Evolutionary conservation across 1,284 basidiomycete genomes (phyloP), one percentile per base, ranked within the genome.

Genomic region (Volvariella volvacea): DNA sequence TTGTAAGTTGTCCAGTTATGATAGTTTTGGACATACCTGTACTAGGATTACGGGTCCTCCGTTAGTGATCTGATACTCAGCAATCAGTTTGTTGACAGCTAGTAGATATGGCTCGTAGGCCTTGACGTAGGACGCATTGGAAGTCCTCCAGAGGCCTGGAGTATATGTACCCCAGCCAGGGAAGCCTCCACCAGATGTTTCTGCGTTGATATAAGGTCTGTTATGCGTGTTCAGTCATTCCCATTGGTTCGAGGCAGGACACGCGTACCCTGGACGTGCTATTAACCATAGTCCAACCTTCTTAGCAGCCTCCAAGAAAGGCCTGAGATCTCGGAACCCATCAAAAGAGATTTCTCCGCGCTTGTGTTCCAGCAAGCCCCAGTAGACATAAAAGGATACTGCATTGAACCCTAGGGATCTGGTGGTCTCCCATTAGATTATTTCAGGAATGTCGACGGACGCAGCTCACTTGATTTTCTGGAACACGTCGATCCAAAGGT

Each of bases 1-100:
- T 38, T 45, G 17, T 22, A 38, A 36, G 12, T 22, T 33, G 21
- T 46, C 2, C 20, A 25, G 12, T 6, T 12, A 28, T 45, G 28
- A 44, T 44, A 40, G 33, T 33, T 42, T 44, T 3, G 21, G 22
- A 37, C 49, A 30, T n/a, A 68, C 73, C 59, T 77, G 77, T 31
- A 76, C 70, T 19, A 77, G 64, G 42, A 80, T 77, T 16, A 76
- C 61, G 16, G 74, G 74, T 0, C 74, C 74, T 14, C 71, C 73
- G 38, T 71, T 66, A 16, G 71, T 68, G 42, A 78, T 69, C 52
- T 79, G 65, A 52, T 77, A 73, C 43, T 61, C 60, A 14, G 73
- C 73, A 28, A 77, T 59, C 33, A 64, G 59, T 0, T 55, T 43
- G 12, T 67, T 67, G 4, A 73, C 54, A 17, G 63, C 58, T 22